These are phyloP conservation scores for Fistulina hepatica DNA, from an alignment of 1,284 basidiomycete species.

Conservation along the genomic window DNA sequence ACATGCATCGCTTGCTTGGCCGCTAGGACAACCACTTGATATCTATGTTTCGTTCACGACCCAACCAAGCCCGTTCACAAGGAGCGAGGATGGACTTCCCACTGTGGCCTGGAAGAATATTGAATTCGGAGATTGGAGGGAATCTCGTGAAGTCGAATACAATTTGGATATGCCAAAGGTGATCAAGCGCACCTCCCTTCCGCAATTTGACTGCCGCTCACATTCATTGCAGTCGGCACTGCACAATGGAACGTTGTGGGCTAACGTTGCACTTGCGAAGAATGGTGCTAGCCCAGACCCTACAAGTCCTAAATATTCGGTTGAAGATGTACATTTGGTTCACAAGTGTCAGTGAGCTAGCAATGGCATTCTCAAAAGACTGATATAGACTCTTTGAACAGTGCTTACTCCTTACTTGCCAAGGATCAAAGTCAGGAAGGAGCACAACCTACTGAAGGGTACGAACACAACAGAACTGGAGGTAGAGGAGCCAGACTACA, in stretches of 20 bases:
- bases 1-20: conserved; percentile 46
- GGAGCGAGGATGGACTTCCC: conserved; percentile 44
- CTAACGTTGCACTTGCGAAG: conserved; percentile 74
- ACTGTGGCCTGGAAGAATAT: conserved; percentile 74
- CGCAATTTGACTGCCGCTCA: neutral
- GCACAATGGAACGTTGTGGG: conserved; percentile 75
- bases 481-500: conserved; percentile 42
- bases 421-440: conserved; percentile 63
- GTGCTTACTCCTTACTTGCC: conserved; percentile 80
- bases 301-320: conserved; percentile 35
- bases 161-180: conserved; percentile 68
- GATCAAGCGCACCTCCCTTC: conserved; percentile 16
- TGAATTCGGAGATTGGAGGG: conserved; percentile 73
- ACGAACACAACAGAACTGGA: conserved; percentile 33
- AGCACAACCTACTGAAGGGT: conserved; percentile 74
- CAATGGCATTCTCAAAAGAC: conserved; percentile 2
- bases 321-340: conserved; percentile 56
- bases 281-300: conserved; percentile 59
- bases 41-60: conserved; percentile 74
- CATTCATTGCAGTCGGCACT: conserved; percentile 48
- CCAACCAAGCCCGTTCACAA: conserved; percentile 36
- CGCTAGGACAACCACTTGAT: conserved; percentile 43
- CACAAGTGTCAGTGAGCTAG: conserved; percentile 57
- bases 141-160: conserved; percentile 52
- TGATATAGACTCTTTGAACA: conserved; percentile 25